phyloP scores from a whole-genome alignment of 163 green algal genomes.

The Chlorella variabilis region DNA sequence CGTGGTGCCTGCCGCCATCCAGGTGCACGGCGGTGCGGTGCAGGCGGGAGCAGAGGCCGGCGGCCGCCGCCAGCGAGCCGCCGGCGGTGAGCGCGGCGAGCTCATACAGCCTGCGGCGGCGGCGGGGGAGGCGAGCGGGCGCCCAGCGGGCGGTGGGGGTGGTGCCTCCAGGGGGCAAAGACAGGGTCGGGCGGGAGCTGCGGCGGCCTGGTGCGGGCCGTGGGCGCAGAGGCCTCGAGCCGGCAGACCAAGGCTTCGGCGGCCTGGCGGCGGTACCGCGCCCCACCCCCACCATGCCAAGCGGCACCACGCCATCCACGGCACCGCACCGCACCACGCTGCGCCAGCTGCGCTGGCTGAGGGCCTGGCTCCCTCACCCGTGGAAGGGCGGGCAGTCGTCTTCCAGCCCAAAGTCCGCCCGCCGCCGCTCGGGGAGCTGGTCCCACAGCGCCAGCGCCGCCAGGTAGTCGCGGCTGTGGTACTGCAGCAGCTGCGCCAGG shows the following conservation, averaged over 20 bases:
- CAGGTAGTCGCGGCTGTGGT: conserved; percentile 47
- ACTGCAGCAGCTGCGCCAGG: conserved; percentile 38
- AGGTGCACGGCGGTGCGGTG: conserved; percentile 40
- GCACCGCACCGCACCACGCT: no score
- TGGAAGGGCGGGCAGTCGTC: conserved; percentile 46
- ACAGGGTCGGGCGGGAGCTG: no score
- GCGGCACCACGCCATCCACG: no score
- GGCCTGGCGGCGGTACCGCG: no score
- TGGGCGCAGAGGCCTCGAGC: no score
- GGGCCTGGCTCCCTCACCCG: no score
- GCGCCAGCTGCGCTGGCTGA: no score
- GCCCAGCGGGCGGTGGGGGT: neutral
- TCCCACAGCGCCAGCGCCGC: conserved; percentile 19
- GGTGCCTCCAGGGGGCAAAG: neutral
- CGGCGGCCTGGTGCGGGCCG: no score
- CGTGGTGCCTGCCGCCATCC: conserved; percentile 54
- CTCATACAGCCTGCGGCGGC: conserved; percentile 46
- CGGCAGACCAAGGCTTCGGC: no score
- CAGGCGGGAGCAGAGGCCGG: conserved; percentile 23
- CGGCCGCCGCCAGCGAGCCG: conserved; percentile 44
- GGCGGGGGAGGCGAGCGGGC: neutral
- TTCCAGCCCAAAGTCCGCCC: conserved; percentile 25
- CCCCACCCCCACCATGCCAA: no score
- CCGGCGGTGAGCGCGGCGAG: conserved; percentile 39
- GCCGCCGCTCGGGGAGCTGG: neutral